Percentiles rank a stretch among this genome's conserved stretches.
Conservation (phyloP, 2,329 filamentous ascomycete genomes). For the Cryphonectria carpinicola region DNA sequence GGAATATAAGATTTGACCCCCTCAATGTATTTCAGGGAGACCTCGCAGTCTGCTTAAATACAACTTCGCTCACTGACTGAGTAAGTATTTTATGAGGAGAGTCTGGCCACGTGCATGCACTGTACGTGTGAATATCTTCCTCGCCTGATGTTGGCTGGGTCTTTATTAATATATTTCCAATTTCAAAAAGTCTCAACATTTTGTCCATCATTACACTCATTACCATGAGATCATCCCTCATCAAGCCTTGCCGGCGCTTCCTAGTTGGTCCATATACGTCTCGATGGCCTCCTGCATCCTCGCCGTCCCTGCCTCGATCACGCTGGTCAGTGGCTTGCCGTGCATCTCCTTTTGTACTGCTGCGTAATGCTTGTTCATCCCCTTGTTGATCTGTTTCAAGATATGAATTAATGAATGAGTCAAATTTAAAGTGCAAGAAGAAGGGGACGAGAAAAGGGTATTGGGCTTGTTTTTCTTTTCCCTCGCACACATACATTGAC, state of each 20-base stretch:
- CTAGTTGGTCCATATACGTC: conserved; percentile 49
- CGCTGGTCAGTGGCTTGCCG: conserved; percentile 50
- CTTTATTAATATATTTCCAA: no score
- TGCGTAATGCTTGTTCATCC: conserved; percentile 54
- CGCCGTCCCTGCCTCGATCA: conserved; percentile 51
- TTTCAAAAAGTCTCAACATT: no score
- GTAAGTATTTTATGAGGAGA: neutral
- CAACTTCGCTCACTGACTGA: neutral
- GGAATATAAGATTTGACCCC: neutral
- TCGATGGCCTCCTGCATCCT: conserved; percentile 54
- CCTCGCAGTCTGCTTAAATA: neutral
- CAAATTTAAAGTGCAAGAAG: neutral
- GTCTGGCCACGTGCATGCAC: neutral
- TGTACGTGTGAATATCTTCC: no score
- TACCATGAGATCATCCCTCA: no score
- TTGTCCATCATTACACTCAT: no score
- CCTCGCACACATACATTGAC: conserved; percentile 40
- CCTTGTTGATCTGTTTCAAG: conserved; percentile 49
- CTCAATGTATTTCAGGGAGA: neutral
- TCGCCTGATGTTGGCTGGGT: no score
- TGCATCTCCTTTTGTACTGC: conserved; percentile 49
- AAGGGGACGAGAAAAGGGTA: neutral
- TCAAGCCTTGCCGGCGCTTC: conserved; percentile 50
- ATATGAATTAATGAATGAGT: neutral
- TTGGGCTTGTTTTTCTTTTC: no score